These are phyloP conservation scores for Calonectria hongkongensis DNA, from an alignment of 2,329 filamentous ascomycete species.

Conservation along the genomic window DNA sequence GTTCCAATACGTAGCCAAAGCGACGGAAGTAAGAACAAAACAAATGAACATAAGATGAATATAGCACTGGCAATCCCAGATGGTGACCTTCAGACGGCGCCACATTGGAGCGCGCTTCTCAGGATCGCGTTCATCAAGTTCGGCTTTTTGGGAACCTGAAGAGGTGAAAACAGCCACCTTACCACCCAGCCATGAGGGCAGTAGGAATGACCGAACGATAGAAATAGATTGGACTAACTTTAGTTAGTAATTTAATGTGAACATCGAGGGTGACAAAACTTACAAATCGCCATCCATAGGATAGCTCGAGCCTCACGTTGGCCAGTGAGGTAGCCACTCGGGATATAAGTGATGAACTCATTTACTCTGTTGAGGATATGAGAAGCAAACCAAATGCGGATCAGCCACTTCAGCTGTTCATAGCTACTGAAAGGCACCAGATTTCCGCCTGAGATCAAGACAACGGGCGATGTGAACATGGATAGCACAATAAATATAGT, in stretches of 20 bases:
- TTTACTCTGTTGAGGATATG: conserved; percentile 66
- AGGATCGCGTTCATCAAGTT: conserved; percentile 70
- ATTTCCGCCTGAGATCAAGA: conserved; percentile 68
- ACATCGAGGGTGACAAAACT: neutral
- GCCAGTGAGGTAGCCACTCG: conserved; percentile 70
- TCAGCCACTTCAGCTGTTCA: conserved; percentile 69
- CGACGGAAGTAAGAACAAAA: neutral
- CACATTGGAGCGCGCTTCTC: conserved; percentile 66
- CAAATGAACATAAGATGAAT: conserved; percentile 5
- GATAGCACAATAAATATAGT: conserved; percentile 69
- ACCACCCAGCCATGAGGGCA: conserved; percentile 11
- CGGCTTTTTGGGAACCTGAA: conserved; percentile 69
- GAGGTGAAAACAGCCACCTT: conserved; percentile 14
- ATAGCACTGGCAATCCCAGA: conserved; percentile 18
- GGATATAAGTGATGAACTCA: conserved; percentile 69
- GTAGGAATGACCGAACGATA: conserved; percentile 1
- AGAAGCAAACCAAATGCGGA: conserved; percentile 68
- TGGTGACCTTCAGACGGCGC: conserved; percentile 66
- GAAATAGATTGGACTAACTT: conserved; percentile 4
- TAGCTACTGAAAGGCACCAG: conserved; percentile 69
- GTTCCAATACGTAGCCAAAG: conserved; percentile 13
- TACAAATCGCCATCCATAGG: conserved; percentile 73
- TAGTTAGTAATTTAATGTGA: neutral
- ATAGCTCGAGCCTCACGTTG: conserved; percentile 69
- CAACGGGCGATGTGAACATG: conserved; percentile 70